Conservation (phyloP, 2,329 filamentous ascomycete species). For the Aspergillus piperis region DNA sequence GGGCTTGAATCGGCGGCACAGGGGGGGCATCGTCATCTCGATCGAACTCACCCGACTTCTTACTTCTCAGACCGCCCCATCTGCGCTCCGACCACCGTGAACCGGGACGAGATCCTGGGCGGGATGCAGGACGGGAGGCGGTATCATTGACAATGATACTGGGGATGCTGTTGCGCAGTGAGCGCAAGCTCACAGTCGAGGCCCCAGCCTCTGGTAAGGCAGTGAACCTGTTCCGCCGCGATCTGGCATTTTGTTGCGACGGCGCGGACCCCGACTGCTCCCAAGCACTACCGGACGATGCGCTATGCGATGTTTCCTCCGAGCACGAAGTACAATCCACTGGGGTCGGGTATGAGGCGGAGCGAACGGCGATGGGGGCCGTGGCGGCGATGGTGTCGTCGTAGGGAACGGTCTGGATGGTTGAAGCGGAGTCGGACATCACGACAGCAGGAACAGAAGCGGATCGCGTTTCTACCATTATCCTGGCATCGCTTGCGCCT, state of each 20-base stretch:
- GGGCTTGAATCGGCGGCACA: constrained; percentile 34
- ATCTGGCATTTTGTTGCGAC: constrained; percentile 16
- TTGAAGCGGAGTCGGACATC: constrained; percentile 30
- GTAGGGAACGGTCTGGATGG: constrained; percentile 28
- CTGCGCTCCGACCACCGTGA: constrained; percentile 48
- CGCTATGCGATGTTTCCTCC: constrained; percentile 29
- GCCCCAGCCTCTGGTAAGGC: constrained; percentile 25
- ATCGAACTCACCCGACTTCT: constrained; percentile 37
- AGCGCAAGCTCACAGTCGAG: constrained; percentile 30
- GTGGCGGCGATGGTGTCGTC: constrained; percentile 30
- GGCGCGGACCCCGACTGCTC: constrained; percentile 14
- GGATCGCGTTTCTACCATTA: constrained; percentile 36
- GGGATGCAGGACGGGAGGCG: constrained; percentile 35
- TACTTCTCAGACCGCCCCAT: constrained; percentile 41
- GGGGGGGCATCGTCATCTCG: constrained; percentile 36
- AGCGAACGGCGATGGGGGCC: constrained; percentile 28
- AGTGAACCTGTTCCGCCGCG: constrained; percentile 19
- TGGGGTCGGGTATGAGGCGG: constrained; percentile 31
- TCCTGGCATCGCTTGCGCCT: constrained; percentile 38
- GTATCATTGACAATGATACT: constrained; percentile 44
- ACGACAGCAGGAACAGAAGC: constrained; percentile 29
- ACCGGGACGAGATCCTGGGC: constrained; percentile 39
- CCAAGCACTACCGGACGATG: constrained; percentile 21
- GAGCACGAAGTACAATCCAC: constrained; percentile 24
- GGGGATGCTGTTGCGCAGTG: constrained; percentile 41